Base-by-base conservation (phyloP, 495 filamentous ascomycete genomes). In the Aspergillus nanangensis region DNA sequence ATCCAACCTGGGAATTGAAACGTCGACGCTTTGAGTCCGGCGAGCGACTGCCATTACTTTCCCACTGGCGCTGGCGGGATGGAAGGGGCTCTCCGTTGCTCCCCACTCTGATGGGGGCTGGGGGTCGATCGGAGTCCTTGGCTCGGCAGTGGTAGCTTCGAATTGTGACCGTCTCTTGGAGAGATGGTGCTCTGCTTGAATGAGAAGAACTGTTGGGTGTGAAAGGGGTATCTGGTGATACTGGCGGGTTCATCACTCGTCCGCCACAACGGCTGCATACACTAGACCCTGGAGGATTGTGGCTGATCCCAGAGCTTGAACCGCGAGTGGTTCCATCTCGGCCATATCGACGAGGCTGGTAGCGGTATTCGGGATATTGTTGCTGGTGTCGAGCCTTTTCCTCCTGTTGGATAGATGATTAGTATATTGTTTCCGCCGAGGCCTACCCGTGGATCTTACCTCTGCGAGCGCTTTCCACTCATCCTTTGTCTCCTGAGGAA, bases 341-440 rank as follows among this genome's bases (percentile, higher is more conserved):
- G 32, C 80, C 85, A 56, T 78, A 80, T 43, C 92, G 78, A 22
- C 90, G 86, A 32, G 93, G 93, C 62, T 96, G 90, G 63, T 96
- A 98, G 56, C 89, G 80, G 63, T 98, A 98, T 44, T 87, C 84
- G 4, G 93, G 93, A 61, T 95, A 95, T 63, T 93, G 86, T 50
- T 82, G 83, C 55, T 87, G 85, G 68, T 98, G 93, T 5, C 87
- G 85, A 44, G 81, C 70, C 69, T 97, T 97, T 61, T 97, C 93
- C 68, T 95, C 88, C 82, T 90, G 52, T n/a, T n/a, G n/a, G n/a
- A n/a, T n/a, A n/a, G n/a, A n/a, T n/a, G n/a, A n/a, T n/a, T n/a
- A n/a, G n/a, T n/a, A n/a, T n/a, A n/a, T n/a, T n/a, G n/a, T n/a
- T n/a, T n/a, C n/a, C n/a, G n/a, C n/a, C n/a, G n/a, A n/a, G n/a